Evolutionary conservation across 306 rosid genomes (phyloP).

Genomic region (Begonia masoniana): DNA sequence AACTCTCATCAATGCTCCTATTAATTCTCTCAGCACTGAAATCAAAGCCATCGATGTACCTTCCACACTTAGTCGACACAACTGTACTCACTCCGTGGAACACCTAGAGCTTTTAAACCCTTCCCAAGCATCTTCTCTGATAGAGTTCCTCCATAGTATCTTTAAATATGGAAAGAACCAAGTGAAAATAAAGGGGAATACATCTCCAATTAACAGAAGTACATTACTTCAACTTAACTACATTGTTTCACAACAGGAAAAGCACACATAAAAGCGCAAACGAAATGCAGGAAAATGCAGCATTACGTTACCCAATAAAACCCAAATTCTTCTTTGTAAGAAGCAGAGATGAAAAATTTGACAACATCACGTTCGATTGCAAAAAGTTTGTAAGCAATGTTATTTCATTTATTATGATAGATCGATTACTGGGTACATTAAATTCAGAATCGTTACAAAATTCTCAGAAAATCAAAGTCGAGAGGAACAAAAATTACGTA

Average conservation of each 20-base stretch:
- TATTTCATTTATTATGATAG: too few species aligned
- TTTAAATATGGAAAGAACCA: conserved; percentile 6
- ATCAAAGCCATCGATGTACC: conserved; percentile 74
- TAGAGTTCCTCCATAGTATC: conserved; percentile 73
- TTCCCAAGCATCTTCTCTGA: conserved; percentile 82
- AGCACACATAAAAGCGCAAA: too few species aligned
- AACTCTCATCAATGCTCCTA: conserved; percentile 80
- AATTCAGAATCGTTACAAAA: too few species aligned
- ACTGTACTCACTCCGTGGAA: conserved; percentile 59
- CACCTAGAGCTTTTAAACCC: conserved; percentile 56
- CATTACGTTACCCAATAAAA: too few species aligned
- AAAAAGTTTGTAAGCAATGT: too few species aligned
- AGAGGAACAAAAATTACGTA: conserved; percentile 11
- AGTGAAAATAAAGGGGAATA: too few species aligned
- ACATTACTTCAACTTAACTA: too few species aligned
- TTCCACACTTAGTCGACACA: conserved; percentile 84
- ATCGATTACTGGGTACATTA: too few species aligned
- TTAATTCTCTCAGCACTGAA: conserved; percentile 83
- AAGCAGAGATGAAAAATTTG: conserved; percentile 3
- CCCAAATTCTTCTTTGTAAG: too few species aligned
- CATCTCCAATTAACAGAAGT: too few species aligned
- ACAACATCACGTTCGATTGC: not conserved
- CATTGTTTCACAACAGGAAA: too few species aligned
- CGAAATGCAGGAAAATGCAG: too few species aligned
- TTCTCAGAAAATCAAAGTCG: not conserved